Evolutionary conservation across 257 asterid genomes (phyloP), one percentile per base, ranked within the genome.

Genomic region (Petunia secreta): DNA sequence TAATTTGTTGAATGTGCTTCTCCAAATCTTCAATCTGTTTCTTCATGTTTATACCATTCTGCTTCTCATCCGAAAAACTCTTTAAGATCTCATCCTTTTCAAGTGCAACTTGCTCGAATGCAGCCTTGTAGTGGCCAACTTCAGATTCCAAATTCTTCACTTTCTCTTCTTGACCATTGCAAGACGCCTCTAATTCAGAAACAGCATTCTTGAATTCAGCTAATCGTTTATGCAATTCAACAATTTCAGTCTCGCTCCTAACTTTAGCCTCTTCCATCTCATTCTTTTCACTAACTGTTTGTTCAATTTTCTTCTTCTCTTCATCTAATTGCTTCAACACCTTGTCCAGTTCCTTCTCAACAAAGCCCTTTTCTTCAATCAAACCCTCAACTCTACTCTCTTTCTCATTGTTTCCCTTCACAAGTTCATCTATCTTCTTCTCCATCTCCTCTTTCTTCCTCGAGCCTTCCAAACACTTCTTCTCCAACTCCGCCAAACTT

Each of bases 401-500:
- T 79, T 52, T 77, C 86, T 75, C 80, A 79, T 79, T 85, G 75
- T 55, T 86, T 83, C 85, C 97, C 15, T 78, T 81, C 53, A 85
- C 78, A 81, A 91, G 66, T 8, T 77, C 86, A 75, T 67, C 79
- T 68, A 90, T 85, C 85, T 86, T 83, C 79, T 78, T 83, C 55
- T 41, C 81, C 93, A 89, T 84, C 74, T 83, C 91, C 82, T 55
- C 85, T 80, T 84, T 88, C 85, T 77, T 91, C 89, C 82, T 89
- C 82, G 77, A 87, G 41, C 89, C 85, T 11, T 84, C 90, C 25
- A 44, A 66, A 43, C 84, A 79, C 81, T 79, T 89, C 86, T 77
- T 85, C 90, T 93, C 98, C 86, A 92, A 88, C 75, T 88, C 91
- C 0, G 84, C 86, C 78, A 89, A 81, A 83, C 62, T 60, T 2